Evolutionary conservation across 768 basidiomycete species (phyloP).

Genomic region (Xanthoconium purpureum): DNA sequence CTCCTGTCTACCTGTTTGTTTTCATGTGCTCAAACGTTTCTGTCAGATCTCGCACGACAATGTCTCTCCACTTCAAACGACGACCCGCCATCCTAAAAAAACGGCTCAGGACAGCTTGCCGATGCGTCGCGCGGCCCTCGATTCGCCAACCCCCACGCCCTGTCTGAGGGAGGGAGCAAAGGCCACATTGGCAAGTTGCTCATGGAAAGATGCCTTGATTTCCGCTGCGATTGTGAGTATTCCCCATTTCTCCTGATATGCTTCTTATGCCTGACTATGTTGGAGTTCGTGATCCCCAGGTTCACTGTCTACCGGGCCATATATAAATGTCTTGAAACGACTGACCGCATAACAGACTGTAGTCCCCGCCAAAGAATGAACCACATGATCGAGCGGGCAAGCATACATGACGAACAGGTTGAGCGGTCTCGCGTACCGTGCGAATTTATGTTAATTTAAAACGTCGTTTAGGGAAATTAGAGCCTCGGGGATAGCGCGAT

Average conservation of each 20-base stretch:
- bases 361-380: no score
- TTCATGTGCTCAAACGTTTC: not conserved
- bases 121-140: no score
- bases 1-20: not conserved
- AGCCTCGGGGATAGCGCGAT: no score
- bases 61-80: not conserved
- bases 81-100: not conserved
- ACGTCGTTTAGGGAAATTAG: no score
- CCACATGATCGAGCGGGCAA: no score
- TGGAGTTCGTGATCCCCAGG: not conserved
- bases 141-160: no score
- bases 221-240: not conserved
- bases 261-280: not conserved
- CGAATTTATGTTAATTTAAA: no score
- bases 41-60: not conserved
- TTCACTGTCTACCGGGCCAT: not conserved
- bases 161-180: not conserved
- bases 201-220: not conserved
- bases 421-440: no score
- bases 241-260: not conserved
- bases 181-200: not conserved
- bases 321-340: not conserved
- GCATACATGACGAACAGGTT: no score
- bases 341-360: not conserved
- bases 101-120: no score